Evolutionary conservation across 768 basidiomycete genomes (phyloP), one percentile per base, ranked within the genome.

Genomic region (Hirschioporus abietinus): DNA sequence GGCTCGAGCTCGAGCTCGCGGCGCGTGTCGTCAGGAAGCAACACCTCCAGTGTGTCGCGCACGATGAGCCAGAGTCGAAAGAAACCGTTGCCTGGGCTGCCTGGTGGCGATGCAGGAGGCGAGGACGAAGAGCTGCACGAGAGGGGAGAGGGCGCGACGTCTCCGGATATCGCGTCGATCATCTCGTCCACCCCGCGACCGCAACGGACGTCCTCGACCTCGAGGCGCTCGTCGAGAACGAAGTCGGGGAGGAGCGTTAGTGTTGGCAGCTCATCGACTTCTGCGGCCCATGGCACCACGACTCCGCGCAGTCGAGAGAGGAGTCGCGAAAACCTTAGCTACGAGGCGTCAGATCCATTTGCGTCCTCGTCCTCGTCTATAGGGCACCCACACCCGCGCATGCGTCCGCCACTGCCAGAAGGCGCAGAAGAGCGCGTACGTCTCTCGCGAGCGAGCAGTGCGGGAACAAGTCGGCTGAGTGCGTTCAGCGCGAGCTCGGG

Each of bases 161-260:
- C 42, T 57, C 81, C 82, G 1, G 81, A 83, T 61, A 76, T 83
- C 65, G 67, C 71, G 7, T 71, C 78, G 7, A 81, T 82, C 24
- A 74, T 82, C 35, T 77, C 78, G 2, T 70, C 69, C 15, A 81
- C 79, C 3, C 79, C 79, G 0, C 77, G 78, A 17, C 78, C 76
- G 12, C 75, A 76, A 24, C 60, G 75, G 17, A 60, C 52, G 25
- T 70, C 74, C 2, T 66, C 69, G 35, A 64, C 70, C 17, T 69
- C 68, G 9, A 68, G 72, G 1, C 64, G 69, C 25, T 71, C 72
- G 7, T 75, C 57, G 73, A 76, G 57, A 59, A 70, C 15, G 34
- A 70, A 10, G 24, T 67, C 64, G 15, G 23, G 75, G 74, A 42
- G 64, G 76, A 35, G 73, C 74, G 15, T 62, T 69, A 8, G 76